These are phyloP conservation scores for Citrus hindsii DNA, from an alignment of 345 rosid species.

Conservation along the genomic window DNA sequence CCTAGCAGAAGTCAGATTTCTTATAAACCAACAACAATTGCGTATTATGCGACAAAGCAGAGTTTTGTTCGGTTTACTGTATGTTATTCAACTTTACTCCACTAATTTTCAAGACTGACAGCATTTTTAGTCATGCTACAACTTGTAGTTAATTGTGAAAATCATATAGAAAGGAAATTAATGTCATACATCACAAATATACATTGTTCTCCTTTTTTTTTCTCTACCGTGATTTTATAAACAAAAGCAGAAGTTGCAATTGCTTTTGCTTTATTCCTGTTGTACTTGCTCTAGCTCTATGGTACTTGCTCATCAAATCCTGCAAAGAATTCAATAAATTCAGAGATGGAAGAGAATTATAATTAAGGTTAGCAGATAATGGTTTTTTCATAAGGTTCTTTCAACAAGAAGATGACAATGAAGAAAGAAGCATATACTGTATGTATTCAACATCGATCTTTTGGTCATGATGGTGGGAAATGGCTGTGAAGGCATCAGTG, in stretches of 20 bases:
- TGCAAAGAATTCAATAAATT: not conserved
- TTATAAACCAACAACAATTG: not conserved
- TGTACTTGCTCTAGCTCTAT: too few species aligned
- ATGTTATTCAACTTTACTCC: not conserved
- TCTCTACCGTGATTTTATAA: not conserved
- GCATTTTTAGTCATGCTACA: not conserved
- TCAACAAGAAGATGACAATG: not conserved
- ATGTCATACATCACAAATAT: not conserved
- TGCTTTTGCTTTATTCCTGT: not conserved
- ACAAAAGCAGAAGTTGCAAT: conserved; percentile 1
- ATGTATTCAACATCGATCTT: conserved; percentile 33
- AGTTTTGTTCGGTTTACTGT: not conserved
- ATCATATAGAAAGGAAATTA: not conserved
- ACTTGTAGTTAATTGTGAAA: not conserved
- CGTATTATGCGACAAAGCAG: not conserved
- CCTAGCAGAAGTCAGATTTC: not conserved
- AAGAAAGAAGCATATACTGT: conserved; percentile 19
- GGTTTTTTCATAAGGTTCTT: not conserved
- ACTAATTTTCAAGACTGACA: not conserved
- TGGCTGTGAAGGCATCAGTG: conserved; percentile 24
- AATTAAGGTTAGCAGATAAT: not conserved
- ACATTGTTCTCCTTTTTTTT: not conserved
- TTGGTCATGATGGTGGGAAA: conserved; percentile 12
- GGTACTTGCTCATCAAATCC: conserved; percentile 8
- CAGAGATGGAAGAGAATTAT: not conserved